phyloP scores from a whole-genome alignment of 352 stramenopile species.

The Globisporangium orthogonon region DNA sequence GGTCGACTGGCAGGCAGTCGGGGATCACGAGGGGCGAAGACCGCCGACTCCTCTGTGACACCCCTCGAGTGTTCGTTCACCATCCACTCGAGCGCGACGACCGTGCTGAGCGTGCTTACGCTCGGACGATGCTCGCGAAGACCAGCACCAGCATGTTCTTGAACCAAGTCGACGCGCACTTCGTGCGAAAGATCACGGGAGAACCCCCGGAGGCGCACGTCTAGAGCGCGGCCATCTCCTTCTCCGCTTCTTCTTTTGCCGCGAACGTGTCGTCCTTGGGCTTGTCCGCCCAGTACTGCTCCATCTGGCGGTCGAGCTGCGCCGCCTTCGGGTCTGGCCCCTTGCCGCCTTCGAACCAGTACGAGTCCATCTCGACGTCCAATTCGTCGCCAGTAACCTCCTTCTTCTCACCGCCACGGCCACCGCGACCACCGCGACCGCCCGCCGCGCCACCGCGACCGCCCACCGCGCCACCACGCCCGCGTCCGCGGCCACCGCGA shows the following conservation, averaged over 20 bases:
- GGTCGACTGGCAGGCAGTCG: neutral
- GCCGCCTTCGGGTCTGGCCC: slow-evolving; percentile 78
- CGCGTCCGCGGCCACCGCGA: slow-evolving; percentile 17
- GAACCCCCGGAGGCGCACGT: too few relatives aligned
- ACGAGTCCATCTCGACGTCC: slow-evolving; percentile 85
- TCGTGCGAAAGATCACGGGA: neutral
- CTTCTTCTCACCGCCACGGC: slow-evolving; percentile 33
- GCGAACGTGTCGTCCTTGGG: slow-evolving; percentile 25
- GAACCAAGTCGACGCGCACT: too few relatives aligned
- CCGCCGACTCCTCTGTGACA: neutral
- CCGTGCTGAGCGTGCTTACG: too few relatives aligned
- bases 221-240: neutral
- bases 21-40: neutral
- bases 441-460: slow-evolving; percentile 15
- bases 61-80: neutral
- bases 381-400: slow-evolving; percentile 63
- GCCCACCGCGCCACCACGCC: neutral
- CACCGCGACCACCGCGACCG: slow-evolving; percentile 18
- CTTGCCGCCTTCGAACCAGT: slow-evolving; percentile 87
- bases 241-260: slow-evolving; percentile 1
- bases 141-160: too few relatives aligned
- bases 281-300: slow-evolving; percentile 87
- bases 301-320: slow-evolving; percentile 82
- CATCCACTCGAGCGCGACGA: neutral
- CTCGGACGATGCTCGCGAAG: too few relatives aligned